Evolutionary conservation across 2,329 filamentous ascomycete genomes (phyloP).

Genomic region (Penicillium sp.): DNA sequence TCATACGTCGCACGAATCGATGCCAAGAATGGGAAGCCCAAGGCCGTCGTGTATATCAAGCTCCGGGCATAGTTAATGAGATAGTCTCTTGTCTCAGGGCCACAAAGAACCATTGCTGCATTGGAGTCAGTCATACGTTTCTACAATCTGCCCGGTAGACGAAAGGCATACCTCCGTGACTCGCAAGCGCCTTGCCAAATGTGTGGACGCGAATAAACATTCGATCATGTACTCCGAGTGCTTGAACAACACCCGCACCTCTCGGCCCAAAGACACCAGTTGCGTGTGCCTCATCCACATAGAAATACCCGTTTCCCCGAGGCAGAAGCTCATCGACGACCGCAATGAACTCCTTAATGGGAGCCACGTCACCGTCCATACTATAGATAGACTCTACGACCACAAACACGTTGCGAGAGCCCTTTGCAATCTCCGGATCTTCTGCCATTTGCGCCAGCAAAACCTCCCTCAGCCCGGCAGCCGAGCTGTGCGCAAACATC

Average conservation of each 20-base stretch:
- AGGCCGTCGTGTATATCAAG: constrained; percentile 72
- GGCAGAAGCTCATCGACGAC: constrained; percentile 60
- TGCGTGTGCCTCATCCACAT: constrained; percentile 60
- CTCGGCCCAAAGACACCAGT: constrained; percentile 53
- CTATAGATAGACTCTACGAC: constrained; percentile 73
- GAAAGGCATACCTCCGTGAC: constrained; percentile 63
- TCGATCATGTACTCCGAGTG: constrained; percentile 52
- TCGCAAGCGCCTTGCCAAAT: constrained; percentile 57
- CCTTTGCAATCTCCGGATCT: constrained; percentile 38
- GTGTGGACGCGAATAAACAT: constrained; percentile 55
- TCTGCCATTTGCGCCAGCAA: background rate
- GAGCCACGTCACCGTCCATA: constrained; percentile 78
- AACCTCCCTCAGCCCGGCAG: constrained; percentile 1
- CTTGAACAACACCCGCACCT: constrained; percentile 53
- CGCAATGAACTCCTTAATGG: constrained; percentile 61
- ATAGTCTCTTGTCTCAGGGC: constrained; percentile 60
- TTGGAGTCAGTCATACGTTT: background rate
- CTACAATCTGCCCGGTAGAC: background rate
- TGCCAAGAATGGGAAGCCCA: constrained; percentile 62
- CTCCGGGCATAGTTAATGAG: constrained; percentile 75
- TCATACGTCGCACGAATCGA: constrained; percentile 61
- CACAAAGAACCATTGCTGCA: constrained; percentile 64
- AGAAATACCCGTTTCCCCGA: constrained; percentile 55
- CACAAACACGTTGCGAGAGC: constrained; percentile 62
- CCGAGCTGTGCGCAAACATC: constrained; percentile 51